Percentiles rank a stretch among this genome's conserved stretches.
phyloP scores from a whole-genome alignment of 1,284 basidiomycete genomes.

The Pterulicium gracile region DNA sequence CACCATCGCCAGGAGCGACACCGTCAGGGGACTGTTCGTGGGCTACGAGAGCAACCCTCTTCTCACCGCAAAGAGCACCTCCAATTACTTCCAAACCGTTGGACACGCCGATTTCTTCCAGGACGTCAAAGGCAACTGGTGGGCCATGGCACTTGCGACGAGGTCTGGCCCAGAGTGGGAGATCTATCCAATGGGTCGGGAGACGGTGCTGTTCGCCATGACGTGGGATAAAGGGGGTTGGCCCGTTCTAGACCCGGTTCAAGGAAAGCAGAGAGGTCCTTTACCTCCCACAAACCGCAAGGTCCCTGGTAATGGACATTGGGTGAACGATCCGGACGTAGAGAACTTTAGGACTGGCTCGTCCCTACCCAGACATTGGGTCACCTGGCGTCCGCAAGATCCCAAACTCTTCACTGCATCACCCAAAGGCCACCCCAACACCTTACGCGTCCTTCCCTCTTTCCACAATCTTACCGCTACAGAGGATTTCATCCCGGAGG shows the following conservation, averaged over 20 bases:
- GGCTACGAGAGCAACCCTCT: slow-evolving; percentile 15
- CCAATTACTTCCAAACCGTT: slow-evolving; percentile 18
- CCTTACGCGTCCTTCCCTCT: slow-evolving; percentile 17
- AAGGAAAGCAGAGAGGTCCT: too few species aligned
- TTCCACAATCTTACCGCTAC: slow-evolving; percentile 18
- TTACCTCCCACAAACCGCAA: too few species aligned
- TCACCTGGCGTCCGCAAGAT: slow-evolving; percentile 19
- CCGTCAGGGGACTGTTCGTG: slow-evolving; percentile 17
- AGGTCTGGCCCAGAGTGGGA: background rate
- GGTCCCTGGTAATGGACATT: too few species aligned
- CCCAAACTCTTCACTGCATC: slow-evolving; percentile 17
- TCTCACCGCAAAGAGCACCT: slow-evolving; percentile 7
- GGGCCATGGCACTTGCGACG: slow-evolving; percentile 7
- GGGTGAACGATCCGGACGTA: too few species aligned
- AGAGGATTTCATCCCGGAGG: slow-evolving; percentile 15
- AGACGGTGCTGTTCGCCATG: slow-evolving; percentile 20
- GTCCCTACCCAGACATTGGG: slow-evolving; percentile 18
- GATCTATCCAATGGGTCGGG: slow-evolving; percentile 13
- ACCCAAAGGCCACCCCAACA: slow-evolving; percentile 14
- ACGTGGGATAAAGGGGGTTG: too few species aligned
- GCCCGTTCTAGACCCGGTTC: too few species aligned
- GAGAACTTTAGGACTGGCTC: too few species aligned
- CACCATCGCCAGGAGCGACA: slow-evolving; percentile 19
- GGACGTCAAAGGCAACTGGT: slow-evolving; percentile 19
- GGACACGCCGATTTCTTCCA: slow-evolving; percentile 22